Evolutionary conservation across 1,284 basidiomycete genomes (phyloP).

Genomic region (Ceratobasidium sp.): DNA sequence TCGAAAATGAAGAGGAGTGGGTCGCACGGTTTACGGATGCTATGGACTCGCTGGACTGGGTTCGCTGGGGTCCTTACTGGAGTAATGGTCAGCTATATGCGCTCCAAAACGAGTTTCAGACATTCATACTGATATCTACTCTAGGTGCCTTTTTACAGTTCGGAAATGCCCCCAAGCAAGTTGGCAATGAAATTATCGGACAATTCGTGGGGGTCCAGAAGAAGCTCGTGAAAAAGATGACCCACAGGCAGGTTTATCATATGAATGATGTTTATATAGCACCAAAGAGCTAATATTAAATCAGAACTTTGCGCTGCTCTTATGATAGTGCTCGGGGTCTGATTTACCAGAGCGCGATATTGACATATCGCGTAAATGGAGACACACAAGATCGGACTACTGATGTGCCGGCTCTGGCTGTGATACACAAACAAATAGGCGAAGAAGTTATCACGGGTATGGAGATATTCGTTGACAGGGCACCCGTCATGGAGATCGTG

Average conservation of each 20-base stretch:
- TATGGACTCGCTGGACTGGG: conserved; percentile 24
- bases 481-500: not conserved
- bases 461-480: conserved; percentile 30
- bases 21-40: conserved; percentile 11
- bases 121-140: not conserved
- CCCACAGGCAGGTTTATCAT: conserved; percentile 22
- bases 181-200: conserved; percentile 11
- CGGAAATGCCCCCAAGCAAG: conserved; percentile 9
- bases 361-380: conserved; percentile 24
- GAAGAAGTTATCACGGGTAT: conserved; percentile 11
- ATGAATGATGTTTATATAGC: not conserved
- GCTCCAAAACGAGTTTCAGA: not conserved
- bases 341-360: conserved; percentile 15
- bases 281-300: not conserved
- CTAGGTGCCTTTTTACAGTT: conserved; percentile 36
- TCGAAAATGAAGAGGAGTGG: conserved; percentile 14
- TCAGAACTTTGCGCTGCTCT: conserved; percentile 3
- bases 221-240: not conserved
- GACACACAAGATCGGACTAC: conserved; percentile 6
- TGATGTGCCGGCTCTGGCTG: conserved; percentile 17
- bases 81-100: conserved; percentile 15
- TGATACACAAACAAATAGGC: conserved; percentile 17
- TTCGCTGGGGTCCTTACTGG: conserved; percentile 32
- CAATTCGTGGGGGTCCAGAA: conserved; percentile 11
- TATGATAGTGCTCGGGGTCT: conserved; percentile 5